These are phyloP conservation scores for Astrocystis sublimbata DNA, from an alignment of 495 filamentous ascomycete species.

Conservation along the genomic window DNA sequence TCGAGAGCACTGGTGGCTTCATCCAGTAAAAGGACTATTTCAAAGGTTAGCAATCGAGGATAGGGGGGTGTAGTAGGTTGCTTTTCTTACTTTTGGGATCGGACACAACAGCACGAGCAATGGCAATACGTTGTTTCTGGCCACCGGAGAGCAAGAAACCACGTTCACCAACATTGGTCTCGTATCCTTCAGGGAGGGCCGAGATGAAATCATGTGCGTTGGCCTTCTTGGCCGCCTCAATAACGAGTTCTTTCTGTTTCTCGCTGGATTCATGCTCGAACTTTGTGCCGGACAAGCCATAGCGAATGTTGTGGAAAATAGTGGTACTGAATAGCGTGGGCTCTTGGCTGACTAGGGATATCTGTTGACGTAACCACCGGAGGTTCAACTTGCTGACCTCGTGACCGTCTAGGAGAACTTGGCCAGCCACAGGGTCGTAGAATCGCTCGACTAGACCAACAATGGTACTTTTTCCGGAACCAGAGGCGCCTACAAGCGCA, in stretches of 20 bases:
- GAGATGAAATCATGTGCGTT: constrained; percentile 92
- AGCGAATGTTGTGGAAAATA: constrained; percentile 81
- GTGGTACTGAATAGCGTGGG: constrained; percentile 82
- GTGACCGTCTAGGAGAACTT: constrained; percentile 79
- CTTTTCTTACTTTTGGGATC: constrained; percentile 68
- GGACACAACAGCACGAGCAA: constrained; percentile 84
- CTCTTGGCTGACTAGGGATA: constrained; percentile 84
- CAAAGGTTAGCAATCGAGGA: constrained; percentile 16
- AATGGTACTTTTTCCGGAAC: constrained; percentile 89
- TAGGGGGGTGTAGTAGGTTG: not conserved
- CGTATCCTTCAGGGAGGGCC: constrained; percentile 81
- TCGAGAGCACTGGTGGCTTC: constrained; percentile 96
- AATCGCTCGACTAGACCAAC: constrained; percentile 91
- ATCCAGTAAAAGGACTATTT: constrained; percentile 75
- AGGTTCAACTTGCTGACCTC: constrained; percentile 82
- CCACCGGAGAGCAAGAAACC: constrained; percentile 91
- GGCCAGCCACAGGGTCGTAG: constrained; percentile 81
- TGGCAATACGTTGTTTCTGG: constrained; percentile 90
- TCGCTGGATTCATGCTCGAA: constrained; percentile 67
- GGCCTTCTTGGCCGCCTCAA: constrained; percentile 82
- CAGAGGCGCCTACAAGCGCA: constrained; percentile 83
- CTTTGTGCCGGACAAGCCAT: constrained; percentile 84
- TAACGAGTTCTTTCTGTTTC: constrained; percentile 65
- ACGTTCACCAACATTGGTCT: constrained; percentile 93
- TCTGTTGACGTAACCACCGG: constrained; percentile 87